A percentile compares a stretch with the other conserved stretches of the same genome.
phyloP scores from a whole-genome alignment of 1,139 yeast species.

The Debaryomyces sp. region DNA sequence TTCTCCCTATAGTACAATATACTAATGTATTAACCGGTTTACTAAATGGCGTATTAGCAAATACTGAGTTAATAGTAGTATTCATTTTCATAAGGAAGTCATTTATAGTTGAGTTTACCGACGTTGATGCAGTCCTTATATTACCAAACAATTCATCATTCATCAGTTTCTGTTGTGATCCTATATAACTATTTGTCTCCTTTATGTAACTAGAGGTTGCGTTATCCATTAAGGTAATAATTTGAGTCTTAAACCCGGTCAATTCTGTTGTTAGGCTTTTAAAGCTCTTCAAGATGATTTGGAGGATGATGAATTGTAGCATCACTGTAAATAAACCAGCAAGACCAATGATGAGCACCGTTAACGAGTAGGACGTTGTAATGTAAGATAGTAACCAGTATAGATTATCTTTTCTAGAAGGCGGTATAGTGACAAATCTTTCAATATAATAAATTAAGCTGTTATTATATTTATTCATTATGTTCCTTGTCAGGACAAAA shows the following conservation, averaged over 20 bases:
- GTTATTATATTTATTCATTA: slow-evolving; percentile 23
- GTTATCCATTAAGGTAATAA: background rate
- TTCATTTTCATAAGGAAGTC: slow-evolving; percentile 34
- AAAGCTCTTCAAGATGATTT: slow-evolving; percentile 15
- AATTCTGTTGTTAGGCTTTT: slow-evolving; percentile 1
- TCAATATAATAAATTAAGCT: slow-evolving; percentile 18
- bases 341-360: slow-evolving; percentile 47
- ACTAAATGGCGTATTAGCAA: slow-evolving; percentile 69
- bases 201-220: slow-evolving; percentile 17
- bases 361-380: slow-evolving; percentile 49
- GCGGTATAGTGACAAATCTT: slow-evolving; percentile 8
- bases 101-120: slow-evolving; percentile 52
- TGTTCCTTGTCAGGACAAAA: slow-evolving; percentile 13
- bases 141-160: slow-evolving; percentile 71
- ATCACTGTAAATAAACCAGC: slow-evolving; percentile 51
- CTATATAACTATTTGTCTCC: slow-evolving; percentile 27
- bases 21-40: slow-evolving; percentile 66
- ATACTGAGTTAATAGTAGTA: slow-evolving; percentile 40
- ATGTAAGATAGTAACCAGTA: slow-evolving; percentile 55
- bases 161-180: slow-evolving; percentile 39
- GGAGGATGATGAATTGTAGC: slow-evolving; percentile 48
- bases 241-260: slow-evolving; percentile 1
- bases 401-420: slow-evolving; percentile 3
- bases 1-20: slow-evolving; percentile 77
- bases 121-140: slow-evolving; percentile 54